phyloP scores from a whole-genome alignment of 164 flowering plant genomes.

The Stephania japonica region DNA sequence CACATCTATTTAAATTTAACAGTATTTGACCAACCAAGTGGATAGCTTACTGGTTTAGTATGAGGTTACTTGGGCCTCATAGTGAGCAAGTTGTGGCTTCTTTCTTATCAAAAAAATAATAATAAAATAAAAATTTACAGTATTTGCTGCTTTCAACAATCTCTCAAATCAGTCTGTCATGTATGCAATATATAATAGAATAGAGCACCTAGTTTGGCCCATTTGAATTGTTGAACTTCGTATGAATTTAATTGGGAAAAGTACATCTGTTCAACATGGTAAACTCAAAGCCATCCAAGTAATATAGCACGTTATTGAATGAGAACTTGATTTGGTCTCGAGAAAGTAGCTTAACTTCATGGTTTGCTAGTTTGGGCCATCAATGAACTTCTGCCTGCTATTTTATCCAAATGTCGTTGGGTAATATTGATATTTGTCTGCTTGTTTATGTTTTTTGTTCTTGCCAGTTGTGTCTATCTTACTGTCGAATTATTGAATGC shows the following conservation, averaged over 20 bases:
- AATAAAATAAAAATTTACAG: too few relatives aligned
- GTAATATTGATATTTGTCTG: not conserved
- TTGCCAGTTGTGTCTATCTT: not conserved
- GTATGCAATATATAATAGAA: not conserved
- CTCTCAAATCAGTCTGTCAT: too few relatives aligned
- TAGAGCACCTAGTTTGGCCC: not conserved
- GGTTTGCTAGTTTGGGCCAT: not conserved
- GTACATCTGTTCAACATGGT: not conserved
- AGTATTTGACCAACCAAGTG: too few relatives aligned
- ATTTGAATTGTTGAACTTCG: not conserved
- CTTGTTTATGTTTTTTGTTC: not conserved
- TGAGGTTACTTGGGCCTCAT: too few relatives aligned
- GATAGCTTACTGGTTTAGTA: too few relatives aligned
- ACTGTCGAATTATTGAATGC: not conserved
- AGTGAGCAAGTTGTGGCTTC: too few relatives aligned
- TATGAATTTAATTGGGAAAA: not conserved
- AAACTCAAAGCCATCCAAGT: not conserved
- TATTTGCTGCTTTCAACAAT: too few relatives aligned
- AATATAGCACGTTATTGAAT: not conserved
- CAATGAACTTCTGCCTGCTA: not conserved
- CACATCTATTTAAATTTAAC: too few relatives aligned
- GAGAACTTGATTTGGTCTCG: not conserved
- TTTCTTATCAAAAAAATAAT: too few relatives aligned
- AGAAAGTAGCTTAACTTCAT: not conserved
- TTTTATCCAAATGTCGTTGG: not conserved